A percentile compares a stretch with the other conserved stretches of the same genome.
These are phyloP conservation scores for Alternaria burnsii DNA, from an alignment of 2,329 filamentous ascomycete species.

Conservation along the genomic window DNA sequence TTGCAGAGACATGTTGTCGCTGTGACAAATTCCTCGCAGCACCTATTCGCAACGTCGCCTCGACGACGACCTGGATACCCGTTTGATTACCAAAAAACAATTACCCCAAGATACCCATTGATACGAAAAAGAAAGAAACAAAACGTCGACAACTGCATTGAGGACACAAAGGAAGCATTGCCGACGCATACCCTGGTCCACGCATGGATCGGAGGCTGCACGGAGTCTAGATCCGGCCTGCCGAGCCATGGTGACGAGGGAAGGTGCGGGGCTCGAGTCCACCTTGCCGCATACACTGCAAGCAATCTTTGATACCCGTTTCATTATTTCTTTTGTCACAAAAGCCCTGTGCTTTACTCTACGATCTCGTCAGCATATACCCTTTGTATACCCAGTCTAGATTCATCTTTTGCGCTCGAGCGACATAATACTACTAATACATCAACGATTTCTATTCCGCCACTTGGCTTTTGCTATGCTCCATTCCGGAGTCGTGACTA, in stretches of 20 bases:
- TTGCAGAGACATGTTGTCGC: not conserved
- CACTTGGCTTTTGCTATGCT: not conserved
- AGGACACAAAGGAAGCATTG: not conserved
- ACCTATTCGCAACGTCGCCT: not conserved
- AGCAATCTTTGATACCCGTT: constrained; percentile 17
- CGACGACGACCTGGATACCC: constrained; percentile 13
- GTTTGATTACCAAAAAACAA: constrained; percentile 5
- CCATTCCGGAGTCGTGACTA: not conserved
- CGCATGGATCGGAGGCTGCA: constrained; percentile 15
- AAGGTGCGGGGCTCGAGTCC: constrained; percentile 19
- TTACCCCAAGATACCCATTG: constrained; percentile 13
- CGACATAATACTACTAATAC: constrained; percentile 13
- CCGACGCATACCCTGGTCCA: constrained; percentile 1
- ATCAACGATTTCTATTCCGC: not conserved
- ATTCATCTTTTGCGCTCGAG: constrained; percentile 1
- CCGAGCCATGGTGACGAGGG: constrained; percentile 7
- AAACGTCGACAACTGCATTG: not conserved
- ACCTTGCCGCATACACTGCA: not conserved
- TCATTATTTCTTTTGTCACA: constrained; percentile 14
- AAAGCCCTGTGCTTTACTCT: constrained; percentile 6
- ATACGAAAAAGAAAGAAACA: constrained; percentile 6
- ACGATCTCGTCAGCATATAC: constrained; percentile 8
- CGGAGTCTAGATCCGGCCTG: constrained; percentile 7
- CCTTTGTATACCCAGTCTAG: constrained; percentile 13
- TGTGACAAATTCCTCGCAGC: not conserved